These are phyloP conservation scores for Iris macrosiphon DNA, from an alignment of 106 monocot genomes.

Conservation along the genomic window DNA sequence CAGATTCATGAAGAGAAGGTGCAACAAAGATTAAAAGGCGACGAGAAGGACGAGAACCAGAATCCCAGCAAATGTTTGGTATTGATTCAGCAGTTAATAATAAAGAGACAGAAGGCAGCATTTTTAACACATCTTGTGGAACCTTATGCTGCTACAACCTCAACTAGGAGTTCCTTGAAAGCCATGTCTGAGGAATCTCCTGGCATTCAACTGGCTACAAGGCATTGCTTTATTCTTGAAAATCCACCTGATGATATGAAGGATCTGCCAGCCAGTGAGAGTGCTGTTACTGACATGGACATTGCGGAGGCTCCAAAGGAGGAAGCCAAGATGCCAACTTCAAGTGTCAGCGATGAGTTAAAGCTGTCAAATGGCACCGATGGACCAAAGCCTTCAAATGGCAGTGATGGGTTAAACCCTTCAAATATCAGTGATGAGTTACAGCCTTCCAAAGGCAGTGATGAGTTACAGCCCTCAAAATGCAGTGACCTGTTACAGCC, in stretches of 20 bases:
- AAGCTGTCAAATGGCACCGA: no score
- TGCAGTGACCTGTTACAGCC: no score
- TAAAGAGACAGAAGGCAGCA: no score
- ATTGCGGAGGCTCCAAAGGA: slow-evolving; percentile 27
- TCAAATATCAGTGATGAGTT: no score
- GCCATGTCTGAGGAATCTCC: slow-evolving; percentile 78
- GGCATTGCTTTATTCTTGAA: slow-evolving; percentile 92
- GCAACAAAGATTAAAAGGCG: no score
- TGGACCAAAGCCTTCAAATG: no score
- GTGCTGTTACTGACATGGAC: slow-evolving; percentile 15
- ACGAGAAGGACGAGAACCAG: no score
- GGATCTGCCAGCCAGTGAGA: slow-evolving; percentile 20
- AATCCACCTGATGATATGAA: slow-evolving; percentile 63
- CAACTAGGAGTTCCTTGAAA: slow-evolving; percentile 68
- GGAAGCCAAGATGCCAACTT: slow-evolving; percentile 17
- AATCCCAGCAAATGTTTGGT: no score
- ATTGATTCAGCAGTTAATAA: no score
- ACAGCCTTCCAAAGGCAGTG: no score
- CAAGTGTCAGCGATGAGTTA: slow-evolving; percentile 13
- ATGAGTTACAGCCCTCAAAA: no score
- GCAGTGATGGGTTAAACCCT: slow-evolving; percentile 13
- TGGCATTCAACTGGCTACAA: slow-evolving; percentile 68
- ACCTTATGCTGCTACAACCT: slow-evolving; percentile 33
- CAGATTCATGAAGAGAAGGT: no score
- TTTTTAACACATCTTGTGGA: slow-evolving; percentile 64